Evolutionary conservation across 192 early-diverging fungal species (phyloP).

Genomic region (Kappamyces sp.): DNA sequence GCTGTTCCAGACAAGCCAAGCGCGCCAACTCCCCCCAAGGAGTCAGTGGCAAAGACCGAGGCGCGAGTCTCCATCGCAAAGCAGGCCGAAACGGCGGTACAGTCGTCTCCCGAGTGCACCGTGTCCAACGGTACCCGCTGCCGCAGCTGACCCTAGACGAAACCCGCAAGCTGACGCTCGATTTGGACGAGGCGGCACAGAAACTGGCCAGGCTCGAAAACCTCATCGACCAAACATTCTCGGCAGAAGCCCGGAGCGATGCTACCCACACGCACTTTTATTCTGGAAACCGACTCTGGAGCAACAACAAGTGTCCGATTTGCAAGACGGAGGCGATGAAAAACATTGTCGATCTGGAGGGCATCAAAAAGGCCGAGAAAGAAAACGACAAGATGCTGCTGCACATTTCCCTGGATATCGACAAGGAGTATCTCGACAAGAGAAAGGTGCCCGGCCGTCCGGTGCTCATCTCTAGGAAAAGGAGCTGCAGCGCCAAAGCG

Average conservation of each 20-base stretch:
- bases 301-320: constrained; percentile 39
- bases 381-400: constrained; percentile 40
- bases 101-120: neutral
- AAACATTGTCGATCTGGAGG: constrained; percentile 17
- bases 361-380: constrained; percentile 28
- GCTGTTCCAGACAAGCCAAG: no score
- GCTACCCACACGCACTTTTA: constrained; percentile 35
- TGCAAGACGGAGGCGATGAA: constrained; percentile 26
- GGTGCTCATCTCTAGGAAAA: neutral
- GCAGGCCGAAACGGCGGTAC: neutral
- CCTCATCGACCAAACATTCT: constrained; percentile 12
- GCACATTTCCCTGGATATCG: constrained; percentile 36
- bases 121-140: neutral
- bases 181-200: neutral
- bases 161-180: neutral
- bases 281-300: constrained; percentile 40
- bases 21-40: no score
- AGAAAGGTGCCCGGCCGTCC: constrained; percentile 21
- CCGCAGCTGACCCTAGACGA: neutral
- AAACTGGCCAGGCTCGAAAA: constrained; percentile 4
- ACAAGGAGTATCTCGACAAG: constrained; percentile 29
- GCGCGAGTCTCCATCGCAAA: neutral
- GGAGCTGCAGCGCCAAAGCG: constrained; percentile 23
- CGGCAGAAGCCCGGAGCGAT: neutral
- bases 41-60: neutral